Conservation (phyloP, 768 basidiomycete genomes). For the Wakefieldia striispora region DNA sequence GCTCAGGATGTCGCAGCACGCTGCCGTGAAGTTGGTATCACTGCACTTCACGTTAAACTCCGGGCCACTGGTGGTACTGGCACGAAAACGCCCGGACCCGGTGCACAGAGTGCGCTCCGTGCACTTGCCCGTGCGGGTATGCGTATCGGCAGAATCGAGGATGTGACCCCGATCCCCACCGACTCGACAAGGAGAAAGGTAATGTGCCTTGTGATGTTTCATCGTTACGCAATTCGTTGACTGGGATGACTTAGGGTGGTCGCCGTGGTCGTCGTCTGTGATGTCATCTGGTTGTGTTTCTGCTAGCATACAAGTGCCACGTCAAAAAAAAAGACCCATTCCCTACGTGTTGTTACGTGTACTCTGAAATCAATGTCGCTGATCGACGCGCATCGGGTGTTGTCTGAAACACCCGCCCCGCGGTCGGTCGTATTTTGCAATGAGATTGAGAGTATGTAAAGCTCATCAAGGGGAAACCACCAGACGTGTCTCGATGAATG, state of each 20-base stretch:
- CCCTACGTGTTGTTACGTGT: slow-evolving; percentile 35
- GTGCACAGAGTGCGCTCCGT: slow-evolving; percentile 96
- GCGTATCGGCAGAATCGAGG: slow-evolving; percentile 97
- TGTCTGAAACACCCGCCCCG: slow-evolving; percentile 62
- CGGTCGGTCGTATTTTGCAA: slow-evolving; percentile 50
- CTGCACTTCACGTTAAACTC: slow-evolving; percentile 98
- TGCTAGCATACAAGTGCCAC: slow-evolving; percentile 10
- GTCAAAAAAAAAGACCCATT: slow-evolving; percentile 21
- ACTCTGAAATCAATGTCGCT: slow-evolving; percentile 58
- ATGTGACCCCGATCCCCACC: slow-evolving; percentile 96
- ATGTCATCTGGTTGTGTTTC: slow-evolving; percentile 20
- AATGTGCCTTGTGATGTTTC: slow-evolving; percentile 15
- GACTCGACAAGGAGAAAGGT: slow-evolving; percentile 98
- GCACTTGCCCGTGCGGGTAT: slow-evolving; percentile 98
- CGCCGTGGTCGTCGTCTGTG: slow-evolving; percentile 96
- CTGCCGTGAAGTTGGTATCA: slow-evolving; percentile 98
- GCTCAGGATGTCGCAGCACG: slow-evolving; percentile 95
- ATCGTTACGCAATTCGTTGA: not conserved
- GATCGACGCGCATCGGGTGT: slow-evolving; percentile 83
- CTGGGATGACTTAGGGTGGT: slow-evolving; percentile 69
- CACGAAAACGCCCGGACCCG: slow-evolving; percentile 98
- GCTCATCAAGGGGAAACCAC: no score
- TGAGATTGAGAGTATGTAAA: not conserved
- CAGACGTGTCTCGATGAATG: no score
- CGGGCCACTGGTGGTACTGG: slow-evolving; percentile 98